Evolutionary conservation across 345 rosid genomes (phyloP).

Genomic region (Sonneratia caseolaris): DNA sequence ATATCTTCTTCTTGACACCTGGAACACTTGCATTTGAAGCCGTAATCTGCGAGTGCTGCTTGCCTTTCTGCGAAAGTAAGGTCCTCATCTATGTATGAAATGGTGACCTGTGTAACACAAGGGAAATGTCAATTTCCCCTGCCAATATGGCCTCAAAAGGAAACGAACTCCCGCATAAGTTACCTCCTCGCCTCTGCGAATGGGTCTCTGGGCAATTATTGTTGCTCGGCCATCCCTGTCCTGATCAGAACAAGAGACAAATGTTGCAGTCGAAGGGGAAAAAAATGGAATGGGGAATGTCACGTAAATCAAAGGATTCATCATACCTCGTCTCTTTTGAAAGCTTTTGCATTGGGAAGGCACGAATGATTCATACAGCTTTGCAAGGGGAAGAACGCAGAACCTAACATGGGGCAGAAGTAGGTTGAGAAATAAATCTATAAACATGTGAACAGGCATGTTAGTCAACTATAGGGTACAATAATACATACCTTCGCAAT

Average conservation of each 20-base stretch:
- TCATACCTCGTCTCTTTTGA: conserved; percentile 85
- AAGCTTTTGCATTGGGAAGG: conserved; percentile 79
- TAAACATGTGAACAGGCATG: neutral
- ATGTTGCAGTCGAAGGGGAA: too few species aligned
- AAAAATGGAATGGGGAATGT: neutral
- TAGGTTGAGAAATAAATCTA: neutral
- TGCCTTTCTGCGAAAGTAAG: conserved; percentile 59
- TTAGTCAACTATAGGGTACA: neutral
- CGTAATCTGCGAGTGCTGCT: conserved; percentile 65
- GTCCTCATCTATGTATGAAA: conserved; percentile 82
- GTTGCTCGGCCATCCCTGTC: conserved; percentile 88
- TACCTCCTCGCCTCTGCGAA: conserved; percentile 76
- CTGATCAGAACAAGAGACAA: conserved; percentile 23
- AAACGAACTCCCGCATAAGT: neutral
- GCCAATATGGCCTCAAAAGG: neutral
- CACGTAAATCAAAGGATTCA: neutral
- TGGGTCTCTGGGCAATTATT: conserved; percentile 45
- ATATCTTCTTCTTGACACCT: conserved; percentile 43
- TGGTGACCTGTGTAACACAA: conserved; percentile 40
- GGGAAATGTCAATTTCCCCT: neutral
- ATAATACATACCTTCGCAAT: conserved; percentile 57
- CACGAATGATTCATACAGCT: conserved; percentile 97
- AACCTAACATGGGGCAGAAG: conserved; percentile 28
- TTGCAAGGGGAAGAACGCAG: conserved; percentile 89
- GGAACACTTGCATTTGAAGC: conserved; percentile 61